These are phyloP conservation scores for Metschnikowia kofuensis DNA, from an alignment of 805 yeast species.

Conservation along the genomic window DNA sequence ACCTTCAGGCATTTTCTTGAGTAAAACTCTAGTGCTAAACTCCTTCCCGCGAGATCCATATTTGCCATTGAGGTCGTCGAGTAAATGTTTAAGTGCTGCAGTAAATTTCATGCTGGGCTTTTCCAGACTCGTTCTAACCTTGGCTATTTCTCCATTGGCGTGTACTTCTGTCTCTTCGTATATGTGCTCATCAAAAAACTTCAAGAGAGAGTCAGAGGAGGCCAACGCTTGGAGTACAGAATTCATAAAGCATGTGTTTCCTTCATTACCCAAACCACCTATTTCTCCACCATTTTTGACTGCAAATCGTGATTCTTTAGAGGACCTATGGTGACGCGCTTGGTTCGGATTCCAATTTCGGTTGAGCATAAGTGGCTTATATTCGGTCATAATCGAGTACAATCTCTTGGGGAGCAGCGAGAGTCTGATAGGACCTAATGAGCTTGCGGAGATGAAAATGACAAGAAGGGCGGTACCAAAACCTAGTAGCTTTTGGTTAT, in stretches of 20 bases:
- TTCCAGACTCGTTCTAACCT: constrained; percentile 20
- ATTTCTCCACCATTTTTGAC: constrained; percentile 63
- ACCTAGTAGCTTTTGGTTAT: constrained; percentile 6
- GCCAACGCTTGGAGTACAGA: constrained; percentile 83
- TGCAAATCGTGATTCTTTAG: constrained; percentile 39
- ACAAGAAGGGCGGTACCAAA: constrained; percentile 11
- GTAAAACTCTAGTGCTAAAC: constrained; percentile 57
- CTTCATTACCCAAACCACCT: constrained; percentile 87
- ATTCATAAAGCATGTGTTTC: constrained; percentile 94
- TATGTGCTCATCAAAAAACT: constrained; percentile 49
- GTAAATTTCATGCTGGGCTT: constrained; percentile 45
- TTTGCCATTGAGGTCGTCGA: constrained; percentile 58
- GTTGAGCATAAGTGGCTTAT: constrained; percentile 3
- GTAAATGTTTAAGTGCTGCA: constrained; percentile 47
- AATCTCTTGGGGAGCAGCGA: constrained; percentile 5
- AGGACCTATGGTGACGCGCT: constrained; percentile 4
- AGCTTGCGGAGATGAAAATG: constrained; percentile 5
- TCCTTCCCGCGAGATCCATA: constrained; percentile 52
- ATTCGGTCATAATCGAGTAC: constrained; percentile 6
- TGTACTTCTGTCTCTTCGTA: constrained; percentile 29
- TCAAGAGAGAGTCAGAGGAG: constrained; percentile 58
- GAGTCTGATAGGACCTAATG: constrained; percentile 1
- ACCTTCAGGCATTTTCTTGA: constrained; percentile 71
- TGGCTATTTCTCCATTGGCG: constrained; percentile 12
- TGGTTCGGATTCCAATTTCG: constrained; percentile 3